Conservation (phyloP, 2,329 filamentous ascomycete genomes). For the Aspergillus glaucus region DNA sequence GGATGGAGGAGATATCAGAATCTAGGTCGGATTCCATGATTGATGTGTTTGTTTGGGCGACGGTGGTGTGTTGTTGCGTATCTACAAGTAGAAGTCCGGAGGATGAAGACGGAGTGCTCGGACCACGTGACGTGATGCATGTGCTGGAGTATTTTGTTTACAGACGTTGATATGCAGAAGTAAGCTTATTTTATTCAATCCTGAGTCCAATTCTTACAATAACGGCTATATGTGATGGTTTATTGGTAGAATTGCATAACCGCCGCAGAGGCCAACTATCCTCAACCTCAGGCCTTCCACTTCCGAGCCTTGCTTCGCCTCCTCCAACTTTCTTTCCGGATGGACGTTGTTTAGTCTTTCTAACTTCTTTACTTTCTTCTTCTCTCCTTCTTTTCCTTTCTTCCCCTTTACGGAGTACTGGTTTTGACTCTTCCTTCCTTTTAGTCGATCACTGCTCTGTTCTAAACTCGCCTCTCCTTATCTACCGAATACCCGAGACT, state of each 20-base stretch:
- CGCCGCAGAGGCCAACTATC: conserved; percentile 21
- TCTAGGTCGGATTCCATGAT: conserved; percentile 27
- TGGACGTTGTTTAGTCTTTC: not conserved
- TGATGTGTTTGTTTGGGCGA: not conserved
- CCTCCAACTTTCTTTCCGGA: not conserved
- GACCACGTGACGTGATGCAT: not conserved
- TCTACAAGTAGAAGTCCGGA: not conserved
- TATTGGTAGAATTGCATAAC: not conserved
- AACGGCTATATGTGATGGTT: not conserved
- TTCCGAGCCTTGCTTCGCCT: not conserved
- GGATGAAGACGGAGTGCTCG: not conserved
- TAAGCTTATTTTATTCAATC: not conserved
- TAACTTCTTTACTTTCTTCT: not conserved
- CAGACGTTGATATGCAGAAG: too few relatives aligned
- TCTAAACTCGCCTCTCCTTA: conserved; percentile 9
- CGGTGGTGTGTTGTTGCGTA: not conserved
- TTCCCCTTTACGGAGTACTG: not conserved
- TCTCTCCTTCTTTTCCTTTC: not conserved
- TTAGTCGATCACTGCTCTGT: not conserved
- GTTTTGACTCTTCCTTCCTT: conserved; percentile 1
- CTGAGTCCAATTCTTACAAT: not conserved
- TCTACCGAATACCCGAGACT: not conserved
- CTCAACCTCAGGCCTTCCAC: conserved; percentile 9
- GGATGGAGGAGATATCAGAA: conserved; percentile 35
- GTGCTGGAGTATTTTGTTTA: too few relatives aligned